Conservation (phyloP, 2,329 filamentous ascomycete genomes). For the Ceratocystis albifundus region DNA sequence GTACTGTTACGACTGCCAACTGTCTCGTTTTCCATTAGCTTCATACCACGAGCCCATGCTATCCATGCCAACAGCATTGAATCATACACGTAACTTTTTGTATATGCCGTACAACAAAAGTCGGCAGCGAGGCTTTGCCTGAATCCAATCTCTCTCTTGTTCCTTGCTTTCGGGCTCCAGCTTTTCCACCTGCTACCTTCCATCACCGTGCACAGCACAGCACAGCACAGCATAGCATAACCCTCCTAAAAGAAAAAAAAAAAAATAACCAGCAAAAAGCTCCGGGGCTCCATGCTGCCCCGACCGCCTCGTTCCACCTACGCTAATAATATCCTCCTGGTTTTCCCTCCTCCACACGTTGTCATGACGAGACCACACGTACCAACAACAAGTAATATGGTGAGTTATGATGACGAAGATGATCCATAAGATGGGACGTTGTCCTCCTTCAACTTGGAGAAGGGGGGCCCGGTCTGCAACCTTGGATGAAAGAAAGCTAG, state of each 20-base stretch:
- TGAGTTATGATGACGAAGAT: background rate
- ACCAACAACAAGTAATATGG: background rate
- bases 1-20: background rate
- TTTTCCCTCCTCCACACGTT: constrained; percentile 3
- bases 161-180: background rate
- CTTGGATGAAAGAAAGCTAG: constrained; percentile 10
- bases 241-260: background rate
- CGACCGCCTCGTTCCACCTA: constrained; percentile 4
- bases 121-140: background rate
- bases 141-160: background rate
- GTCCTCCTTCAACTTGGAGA: background rate
- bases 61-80: background rate
- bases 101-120: background rate
- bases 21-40: no score
- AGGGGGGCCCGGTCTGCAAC: background rate
- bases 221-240: background rate
- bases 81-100: background rate
- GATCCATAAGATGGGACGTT: background rate
- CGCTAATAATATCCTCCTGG: background rate
- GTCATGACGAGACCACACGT: constrained; percentile 2
- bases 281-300: background rate
- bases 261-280: background rate
- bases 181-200: background rate
- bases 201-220: constrained; percentile 1
- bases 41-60: background rate